phyloP scores from a whole-genome alignment of 1,284 basidiomycete species.

The Cryptococcus jaspeensis region DNA sequence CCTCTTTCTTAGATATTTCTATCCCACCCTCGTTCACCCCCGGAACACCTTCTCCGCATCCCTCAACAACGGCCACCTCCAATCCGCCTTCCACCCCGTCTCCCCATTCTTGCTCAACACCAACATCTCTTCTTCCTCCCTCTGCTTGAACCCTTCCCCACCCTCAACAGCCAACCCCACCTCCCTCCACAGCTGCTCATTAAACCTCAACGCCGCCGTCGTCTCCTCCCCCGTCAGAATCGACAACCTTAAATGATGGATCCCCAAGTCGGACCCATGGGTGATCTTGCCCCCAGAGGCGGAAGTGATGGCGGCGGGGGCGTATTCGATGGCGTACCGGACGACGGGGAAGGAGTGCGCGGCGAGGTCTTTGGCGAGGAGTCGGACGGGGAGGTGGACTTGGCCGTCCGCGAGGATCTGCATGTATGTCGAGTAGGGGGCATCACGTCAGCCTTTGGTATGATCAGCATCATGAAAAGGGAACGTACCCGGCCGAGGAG shows the following conservation, averaged over 20 bases:
- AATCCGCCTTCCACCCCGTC: slow-evolving; percentile 61
- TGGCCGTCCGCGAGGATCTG: slow-evolving; percentile 64
- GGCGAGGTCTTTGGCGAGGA: slow-evolving; percentile 63
- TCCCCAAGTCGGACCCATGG: slow-evolving; percentile 61
- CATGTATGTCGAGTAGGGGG: neutral
- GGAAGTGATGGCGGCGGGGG: slow-evolving; percentile 7
- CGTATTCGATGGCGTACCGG: slow-evolving; percentile 63
- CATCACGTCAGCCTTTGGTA: neutral
- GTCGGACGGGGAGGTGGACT: slow-evolving; percentile 65
- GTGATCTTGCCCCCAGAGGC: slow-evolving; percentile 64
- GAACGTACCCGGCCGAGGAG: slow-evolving; percentile 55
- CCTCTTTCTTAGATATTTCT: neutral
- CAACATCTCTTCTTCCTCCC: slow-evolving; percentile 52
- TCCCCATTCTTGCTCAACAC: slow-evolving; percentile 56
- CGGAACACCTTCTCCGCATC: slow-evolving; percentile 26
- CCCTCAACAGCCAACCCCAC: slow-evolving; percentile 36
- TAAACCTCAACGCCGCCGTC: slow-evolving; percentile 57
- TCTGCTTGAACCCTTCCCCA: slow-evolving; percentile 25
- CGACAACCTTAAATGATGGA: slow-evolving; percentile 56
- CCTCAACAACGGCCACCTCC: slow-evolving; percentile 51
- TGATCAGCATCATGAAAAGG: too few relatives aligned
- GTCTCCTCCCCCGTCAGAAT: slow-evolving; percentile 54
- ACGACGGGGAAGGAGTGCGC: slow-evolving; percentile 61
- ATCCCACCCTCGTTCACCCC: neutral
- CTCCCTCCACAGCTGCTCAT: slow-evolving; percentile 56